Base-by-base conservation (phyloP, 176 grass and related monocot genomes). In the Thinopyrum elongatum region DNA sequence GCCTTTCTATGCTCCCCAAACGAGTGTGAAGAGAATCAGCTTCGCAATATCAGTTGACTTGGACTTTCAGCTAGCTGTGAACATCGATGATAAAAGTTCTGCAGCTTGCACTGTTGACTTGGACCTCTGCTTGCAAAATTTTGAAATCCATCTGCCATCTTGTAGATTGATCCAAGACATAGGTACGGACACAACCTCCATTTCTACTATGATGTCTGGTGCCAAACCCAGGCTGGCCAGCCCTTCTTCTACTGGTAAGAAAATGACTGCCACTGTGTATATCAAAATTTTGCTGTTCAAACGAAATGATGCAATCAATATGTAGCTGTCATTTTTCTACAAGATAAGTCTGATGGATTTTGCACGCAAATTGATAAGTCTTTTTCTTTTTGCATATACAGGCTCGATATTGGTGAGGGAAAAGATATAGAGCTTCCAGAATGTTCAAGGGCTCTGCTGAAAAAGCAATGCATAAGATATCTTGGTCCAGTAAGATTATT, bases 231-330 rank as follows among this genome's bases (percentile, higher is more conserved):
- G 74, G 94, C 88, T 33, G 94, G 94, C 49, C 85, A 99, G 70
- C 97, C 97, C 10, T 99, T 99, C 90, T 99, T 99, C 91, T 97
- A 99, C 83, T 99, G 97, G 97, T 97, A 85, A 90, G 79, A 77
- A 83, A 42, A 75, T 68, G 23, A 41, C 21, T 47, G 8, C 1
- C 8, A 46, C 66, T 8, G 5, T 10, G 5, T 30, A 31, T 76
- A 76, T 69, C 68, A 19, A 39, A 8, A 10, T 34, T 68, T 35
- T 59, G 1, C 74, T 30, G 3, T 59, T 67, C 1, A 35, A 58
- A 47, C 14, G 7, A 79, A 72, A 66, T 44, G 35, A 27, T 16
- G 1, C 10, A 58, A 23, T 11, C 16, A 15, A 3, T 47, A 26
- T 58, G 7, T 38, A 33, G 6, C 16, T 26, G 10, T 51, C 51